Evolutionary conservation across 352 stramenopile genomes (phyloP), one percentile per base, ranked within the genome.

Genomic region (Pythium chondricola): DNA sequence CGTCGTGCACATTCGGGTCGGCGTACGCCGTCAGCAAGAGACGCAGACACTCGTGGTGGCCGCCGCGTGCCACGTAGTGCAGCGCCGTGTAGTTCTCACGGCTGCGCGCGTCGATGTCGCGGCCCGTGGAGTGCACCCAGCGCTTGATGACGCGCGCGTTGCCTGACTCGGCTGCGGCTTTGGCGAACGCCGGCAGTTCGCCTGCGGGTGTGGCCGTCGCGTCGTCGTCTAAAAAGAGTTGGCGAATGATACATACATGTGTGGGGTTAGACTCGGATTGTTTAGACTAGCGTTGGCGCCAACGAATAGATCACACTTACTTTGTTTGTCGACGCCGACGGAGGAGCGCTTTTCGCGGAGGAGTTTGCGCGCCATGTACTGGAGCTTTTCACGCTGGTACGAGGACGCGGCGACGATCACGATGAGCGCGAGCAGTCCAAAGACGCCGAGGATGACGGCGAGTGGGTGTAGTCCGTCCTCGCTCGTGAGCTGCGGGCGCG

Each of bases 101-200:
- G 56, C 80, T 92, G 22, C 75, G 69, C 14, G 66, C 70, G 51
- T 92, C 74, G 13, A 92, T 47, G 49, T 89, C 75, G 26, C 61
- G 52, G 52, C 73, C 65, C 1, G 76, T 82, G 13, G 80, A 88
- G 49, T 83, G 69, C 18, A 88, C 71, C 80, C 80, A 92, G 48
- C 80, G 80, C 70, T 89, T 88, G 45, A 92, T 42, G 11, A 92
- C 77, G 38, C 80, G 80, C 24, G 71, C 72, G 32, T 89, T 92
- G 56, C 80, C 80, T 10, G 75, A 58, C 50, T 88, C 77, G 11
- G 77, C 80, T 6, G 80, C 80, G n/a, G 74, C 59, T 24, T 72
- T 64, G 6, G 72, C 75, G 32, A 92, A 92, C 1, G 66, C 62
- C 2, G 80, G 80, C 22, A 92, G 73, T 24, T 71, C 69, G 0